Conservation (phyloP, 306 rosid species). For the Sicyos baderoa region DNA sequence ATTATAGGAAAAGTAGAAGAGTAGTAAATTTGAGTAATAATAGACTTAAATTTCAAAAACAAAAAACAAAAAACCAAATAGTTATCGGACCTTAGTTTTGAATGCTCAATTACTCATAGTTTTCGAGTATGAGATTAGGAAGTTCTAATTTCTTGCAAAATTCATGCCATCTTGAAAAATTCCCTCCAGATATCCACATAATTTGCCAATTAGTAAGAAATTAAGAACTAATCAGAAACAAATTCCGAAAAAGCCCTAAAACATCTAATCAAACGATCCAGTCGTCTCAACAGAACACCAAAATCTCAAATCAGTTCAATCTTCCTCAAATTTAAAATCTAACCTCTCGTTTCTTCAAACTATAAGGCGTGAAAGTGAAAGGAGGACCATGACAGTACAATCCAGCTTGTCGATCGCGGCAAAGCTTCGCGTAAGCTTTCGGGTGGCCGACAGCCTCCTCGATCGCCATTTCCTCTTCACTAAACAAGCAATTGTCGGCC, state of each 20-base stretch:
- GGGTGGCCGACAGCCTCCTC: slow-evolving; percentile 75
- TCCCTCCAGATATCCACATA: neutral
- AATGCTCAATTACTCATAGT: too few relatives aligned
- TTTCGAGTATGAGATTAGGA: neutral
- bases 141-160: neutral
- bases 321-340: slow-evolving; percentile 20
- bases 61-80: too few relatives aligned
- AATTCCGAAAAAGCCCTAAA: neutral
- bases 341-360: slow-evolving; percentile 73
- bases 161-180: neutral
- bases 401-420: slow-evolving; percentile 42
- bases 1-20: too few relatives aligned
- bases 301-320: neutral
- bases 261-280: neutral
- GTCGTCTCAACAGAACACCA: neutral
- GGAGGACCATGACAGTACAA: slow-evolving; percentile 73
- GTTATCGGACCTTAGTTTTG: too few relatives aligned
- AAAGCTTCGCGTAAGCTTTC: slow-evolving; percentile 57
- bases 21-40: too few relatives aligned
- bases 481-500: slow-evolving; percentile 51
- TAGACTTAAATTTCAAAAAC: too few relatives aligned
- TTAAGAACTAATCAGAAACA: neutral
- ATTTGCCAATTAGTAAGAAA: neutral
- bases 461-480: slow-evolving; percentile 48
- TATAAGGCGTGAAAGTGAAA: slow-evolving; percentile 60